These are phyloP conservation scores for Cladosporium oxysporum DNA, from an alignment of 2,329 filamentous ascomycete species.

Conservation along the genomic window DNA sequence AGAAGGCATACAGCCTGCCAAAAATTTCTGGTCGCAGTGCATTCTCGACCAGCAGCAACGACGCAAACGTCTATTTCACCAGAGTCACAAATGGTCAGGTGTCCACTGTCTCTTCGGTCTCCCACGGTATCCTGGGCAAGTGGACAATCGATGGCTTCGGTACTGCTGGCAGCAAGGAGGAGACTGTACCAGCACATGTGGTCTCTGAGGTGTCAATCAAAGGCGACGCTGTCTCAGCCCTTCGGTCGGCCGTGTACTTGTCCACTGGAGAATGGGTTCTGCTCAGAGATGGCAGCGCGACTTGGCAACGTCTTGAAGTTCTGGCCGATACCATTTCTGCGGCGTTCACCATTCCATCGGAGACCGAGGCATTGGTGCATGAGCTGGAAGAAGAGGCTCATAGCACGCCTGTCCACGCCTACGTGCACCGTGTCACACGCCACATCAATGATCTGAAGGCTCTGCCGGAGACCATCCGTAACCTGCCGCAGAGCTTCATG, in stretches of 20 bases:
- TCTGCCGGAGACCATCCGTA: constrained; percentile 71
- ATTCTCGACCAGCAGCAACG: constrained; percentile 75
- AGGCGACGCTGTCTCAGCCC: constrained; percentile 67
- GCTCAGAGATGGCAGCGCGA: constrained; percentile 75
- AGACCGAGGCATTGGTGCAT: constrained; percentile 71
- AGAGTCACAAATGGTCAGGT: constrained; percentile 75
- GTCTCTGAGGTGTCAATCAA: constrained; percentile 82
- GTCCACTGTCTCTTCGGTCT: constrained; percentile 71
- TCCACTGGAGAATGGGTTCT: constrained; percentile 75
- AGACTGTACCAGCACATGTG: constrained; percentile 58
- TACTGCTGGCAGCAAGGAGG: constrained; percentile 26
- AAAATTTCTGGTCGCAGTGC: constrained; percentile 68
- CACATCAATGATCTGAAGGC: constrained; percentile 77
- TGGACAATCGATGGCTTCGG: constrained; percentile 62
- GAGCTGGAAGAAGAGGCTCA: constrained; percentile 85
- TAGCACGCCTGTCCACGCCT: constrained; percentile 77
- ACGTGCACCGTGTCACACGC: constrained; percentile 80
- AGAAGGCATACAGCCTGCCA: constrained; percentile 80
- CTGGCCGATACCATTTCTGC: constrained; percentile 79
- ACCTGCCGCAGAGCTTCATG: constrained; percentile 68
- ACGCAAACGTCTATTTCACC: constrained; percentile 85
- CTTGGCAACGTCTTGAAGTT: constrained; percentile 81
- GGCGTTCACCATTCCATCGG: constrained; percentile 67
- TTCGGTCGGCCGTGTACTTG: constrained; percentile 71
- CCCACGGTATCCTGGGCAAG: constrained; percentile 71